These are phyloP conservation scores for Simmondsia chinensis DNA, from an alignment of 148 eudicot species.

Conservation along the genomic window DNA sequence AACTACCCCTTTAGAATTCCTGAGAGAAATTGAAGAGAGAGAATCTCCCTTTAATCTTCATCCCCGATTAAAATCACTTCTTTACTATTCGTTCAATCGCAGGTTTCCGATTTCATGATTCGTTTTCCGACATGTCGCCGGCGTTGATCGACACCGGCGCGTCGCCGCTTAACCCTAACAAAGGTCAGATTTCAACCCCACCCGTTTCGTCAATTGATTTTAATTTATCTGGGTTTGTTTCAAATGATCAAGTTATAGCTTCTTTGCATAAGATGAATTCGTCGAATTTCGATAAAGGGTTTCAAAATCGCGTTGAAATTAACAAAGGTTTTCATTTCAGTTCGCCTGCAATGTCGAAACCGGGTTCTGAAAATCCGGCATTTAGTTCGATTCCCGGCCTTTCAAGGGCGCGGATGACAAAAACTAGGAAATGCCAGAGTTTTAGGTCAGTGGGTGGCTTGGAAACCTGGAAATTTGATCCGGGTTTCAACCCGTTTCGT, in stretches of 20 bases:
- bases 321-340: constrained; percentile 40
- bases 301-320: constrained; percentile 14
- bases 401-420: constrained; percentile 41
- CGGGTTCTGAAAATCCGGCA: constrained; percentile 28
- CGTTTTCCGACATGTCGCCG: constrained; percentile 21
- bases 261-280: constrained; percentile 15
- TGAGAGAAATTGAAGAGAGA: not conserved
- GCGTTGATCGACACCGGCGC: constrained; percentile 26
- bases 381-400: constrained; percentile 26
- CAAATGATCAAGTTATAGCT: constrained; percentile 5
- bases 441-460: constrained; percentile 19
- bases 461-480: constrained; percentile 26
- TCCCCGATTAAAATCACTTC: no score
- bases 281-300: constrained; percentile 22
- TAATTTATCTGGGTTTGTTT: constrained; percentile 18
- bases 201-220: constrained; percentile 1
- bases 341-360: constrained; percentile 17
- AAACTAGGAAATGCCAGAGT: constrained; percentile 33
- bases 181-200: constrained; percentile 15
- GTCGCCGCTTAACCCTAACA: not conserved
- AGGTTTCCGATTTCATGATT: constrained; percentile 18
- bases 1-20: no score
- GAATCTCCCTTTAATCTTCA: no score
- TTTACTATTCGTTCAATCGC: no score
- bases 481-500: constrained; percentile 40